A percentile compares a stretch with the other conserved stretches of the same genome.
Conservation (phyloP, 208 protist species). For the Trypanosoma lewisi region DNA sequence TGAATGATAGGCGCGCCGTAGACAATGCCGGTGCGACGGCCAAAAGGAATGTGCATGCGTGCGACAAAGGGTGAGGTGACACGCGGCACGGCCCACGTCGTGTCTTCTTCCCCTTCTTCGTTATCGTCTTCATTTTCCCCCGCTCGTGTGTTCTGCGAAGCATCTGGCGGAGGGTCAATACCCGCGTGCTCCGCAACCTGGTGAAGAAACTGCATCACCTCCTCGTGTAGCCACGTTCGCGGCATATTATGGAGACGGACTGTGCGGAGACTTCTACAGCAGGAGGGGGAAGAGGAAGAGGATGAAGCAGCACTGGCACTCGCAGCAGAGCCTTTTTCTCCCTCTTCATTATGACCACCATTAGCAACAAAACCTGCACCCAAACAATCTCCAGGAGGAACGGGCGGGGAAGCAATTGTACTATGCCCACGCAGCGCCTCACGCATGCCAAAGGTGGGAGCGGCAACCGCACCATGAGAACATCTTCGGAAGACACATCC, state of each 20-base stretch:
- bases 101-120: conserved; percentile 29
- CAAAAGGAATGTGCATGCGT: conserved; percentile 71
- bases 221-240: conserved; percentile 78
- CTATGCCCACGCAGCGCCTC: background rate
- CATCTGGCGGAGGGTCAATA: conserved; percentile 33
- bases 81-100: conserved; percentile 31
- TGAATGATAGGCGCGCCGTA: conserved; percentile 64
- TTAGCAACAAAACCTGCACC: background rate
- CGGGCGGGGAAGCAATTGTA: background rate
- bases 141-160: background rate
- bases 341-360: background rate
- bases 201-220: conserved; percentile 80
- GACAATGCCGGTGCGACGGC: conserved; percentile 77
- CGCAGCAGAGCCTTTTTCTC: background rate
- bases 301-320: background rate
- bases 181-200: conserved; percentile 65
- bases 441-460: background rate
- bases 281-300: background rate
- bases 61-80: conserved; percentile 63
- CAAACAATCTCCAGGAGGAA: background rate
- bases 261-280: conserved; percentile 3
- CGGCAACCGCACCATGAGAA: no score
- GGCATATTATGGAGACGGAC: conserved; percentile 77
- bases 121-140: conserved; percentile 1
- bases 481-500: background rate